Percentiles rank a stretch among this genome's conserved stretches.
phyloP scores from a whole-genome alignment of 805 yeast genomes.

The Metschnikowia sp. region DNA sequence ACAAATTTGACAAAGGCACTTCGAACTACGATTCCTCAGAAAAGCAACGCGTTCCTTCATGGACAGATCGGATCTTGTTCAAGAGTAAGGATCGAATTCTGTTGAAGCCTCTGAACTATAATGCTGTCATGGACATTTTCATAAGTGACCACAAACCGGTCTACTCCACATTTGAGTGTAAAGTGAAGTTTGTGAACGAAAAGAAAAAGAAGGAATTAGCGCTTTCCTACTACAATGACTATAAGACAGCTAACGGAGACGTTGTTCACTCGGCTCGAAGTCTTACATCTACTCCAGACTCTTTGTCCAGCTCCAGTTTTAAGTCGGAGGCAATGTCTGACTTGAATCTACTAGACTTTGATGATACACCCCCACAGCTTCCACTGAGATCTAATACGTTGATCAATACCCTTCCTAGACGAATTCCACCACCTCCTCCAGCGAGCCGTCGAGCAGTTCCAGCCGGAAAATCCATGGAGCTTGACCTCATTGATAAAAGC shows the following conservation, averaged over 20 bases:
- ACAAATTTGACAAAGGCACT: constrained; percentile 86
- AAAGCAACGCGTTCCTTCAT: constrained; percentile 88
- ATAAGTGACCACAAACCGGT: constrained; percentile 94
- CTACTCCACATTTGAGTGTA: constrained; percentile 68
- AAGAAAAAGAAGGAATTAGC: constrained; percentile 27
- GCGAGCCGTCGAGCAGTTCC: constrained; percentile 16
- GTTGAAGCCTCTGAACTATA: constrained; percentile 64
- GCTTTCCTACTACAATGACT: constrained; percentile 26
- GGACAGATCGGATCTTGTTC: constrained; percentile 89
- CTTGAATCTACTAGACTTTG: constrained; percentile 34
- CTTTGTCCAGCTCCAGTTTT: constrained; percentile 15
- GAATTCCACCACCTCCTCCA: constrained; percentile 34
- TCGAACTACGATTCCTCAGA: constrained; percentile 82
- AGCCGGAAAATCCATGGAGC: neutral
- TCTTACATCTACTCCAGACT: constrained; percentile 6
- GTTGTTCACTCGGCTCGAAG: constrained; percentile 7
- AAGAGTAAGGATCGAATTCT: constrained; percentile 43
- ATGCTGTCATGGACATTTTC: constrained; percentile 53
- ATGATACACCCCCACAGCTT: constrained; percentile 21
- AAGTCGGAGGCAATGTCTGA: constrained; percentile 31
- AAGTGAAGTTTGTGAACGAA: constrained; percentile 62
- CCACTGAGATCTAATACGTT: constrained; percentile 18
- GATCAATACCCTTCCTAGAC: constrained; percentile 19
- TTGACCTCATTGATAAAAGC: neutral
- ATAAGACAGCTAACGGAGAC: constrained; percentile 28